Conservation (phyloP, 495 filamentous ascomycete species). For the Trichoderma asperelloides region DNA sequence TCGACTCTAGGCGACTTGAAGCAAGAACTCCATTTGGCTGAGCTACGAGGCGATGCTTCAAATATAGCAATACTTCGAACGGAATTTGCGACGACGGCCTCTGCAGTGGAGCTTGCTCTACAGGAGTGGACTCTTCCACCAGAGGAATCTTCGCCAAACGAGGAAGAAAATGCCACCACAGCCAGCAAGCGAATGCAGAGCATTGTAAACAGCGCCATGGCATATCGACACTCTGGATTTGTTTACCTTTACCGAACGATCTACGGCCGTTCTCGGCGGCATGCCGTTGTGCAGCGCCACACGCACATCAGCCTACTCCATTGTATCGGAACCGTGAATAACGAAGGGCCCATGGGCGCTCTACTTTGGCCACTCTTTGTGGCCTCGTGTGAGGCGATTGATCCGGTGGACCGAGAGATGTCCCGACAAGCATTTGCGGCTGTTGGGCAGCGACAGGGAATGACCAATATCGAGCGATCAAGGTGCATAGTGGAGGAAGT, state of each 20-base stretch:
- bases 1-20: constrained; percentile 46
- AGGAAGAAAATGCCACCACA: constrained; percentile 9
- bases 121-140: constrained; percentile 41
- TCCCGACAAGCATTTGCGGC: constrained; percentile 39
- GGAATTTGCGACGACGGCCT: constrained; percentile 45
- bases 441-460: constrained; percentile 45
- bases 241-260: constrained; percentile 54
- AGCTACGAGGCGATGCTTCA: constrained; percentile 24
- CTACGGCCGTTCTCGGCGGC: constrained; percentile 31
- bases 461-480: constrained; percentile 51
- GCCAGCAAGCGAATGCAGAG: constrained; percentile 20
- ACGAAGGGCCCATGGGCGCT: constrained; percentile 49
- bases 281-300: constrained; percentile 42
- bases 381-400: constrained; percentile 46
- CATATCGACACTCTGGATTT: constrained; percentile 52
- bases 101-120: constrained; percentile 48
- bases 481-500: constrained; percentile 50
- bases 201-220: constrained; percentile 52
- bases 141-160: constrained; percentile 14
- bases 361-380: constrained; percentile 55
- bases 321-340: constrained; percentile 42
- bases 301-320: constrained; percentile 39
- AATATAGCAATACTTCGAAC: constrained; percentile 45
- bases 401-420: constrained; percentile 29
- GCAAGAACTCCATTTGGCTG: constrained; percentile 37